A percentile compares a stretch with the other conserved stretches of the same genome.
Evolutionary conservation across 2,329 filamentous ascomycete genomes (phyloP).

Genomic region (Rugonectria rugulosa): DNA sequence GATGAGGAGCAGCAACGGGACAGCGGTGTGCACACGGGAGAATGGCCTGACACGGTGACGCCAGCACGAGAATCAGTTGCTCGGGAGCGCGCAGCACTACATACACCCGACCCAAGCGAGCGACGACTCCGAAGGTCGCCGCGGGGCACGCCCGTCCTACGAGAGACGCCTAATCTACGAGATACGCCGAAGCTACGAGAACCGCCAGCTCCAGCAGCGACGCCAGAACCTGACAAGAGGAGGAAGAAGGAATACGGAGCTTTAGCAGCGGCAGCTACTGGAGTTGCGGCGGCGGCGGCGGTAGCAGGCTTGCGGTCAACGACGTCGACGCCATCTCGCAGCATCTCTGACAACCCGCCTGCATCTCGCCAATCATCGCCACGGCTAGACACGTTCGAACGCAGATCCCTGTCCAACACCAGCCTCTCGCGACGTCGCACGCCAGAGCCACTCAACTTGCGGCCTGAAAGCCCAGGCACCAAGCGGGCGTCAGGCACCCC

Average conservation of each 20-base stretch:
- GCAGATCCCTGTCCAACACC: slow-evolving; percentile 61
- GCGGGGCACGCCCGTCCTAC: slow-evolving; percentile 49
- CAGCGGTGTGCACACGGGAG: slow-evolving; percentile 64
- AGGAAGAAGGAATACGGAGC: slow-evolving; percentile 43
- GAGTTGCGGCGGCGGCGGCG: slow-evolving; percentile 18
- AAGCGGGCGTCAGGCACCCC: slow-evolving; percentile 48
- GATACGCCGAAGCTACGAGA: slow-evolving; percentile 54
- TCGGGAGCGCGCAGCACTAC: slow-evolving; percentile 28
- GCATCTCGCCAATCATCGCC: slow-evolving; percentile 31
- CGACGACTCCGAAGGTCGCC: slow-evolving; percentile 43
- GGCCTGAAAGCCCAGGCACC: slow-evolving; percentile 70
- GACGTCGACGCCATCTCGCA: slow-evolving; percentile 32
- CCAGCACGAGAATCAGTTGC: not conserved
- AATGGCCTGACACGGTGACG: slow-evolving; percentile 47
- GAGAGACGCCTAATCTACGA: slow-evolving; percentile 47
- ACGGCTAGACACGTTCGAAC: slow-evolving; percentile 38
- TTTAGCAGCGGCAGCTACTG: slow-evolving; percentile 29
- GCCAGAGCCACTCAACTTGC: slow-evolving; percentile 61
- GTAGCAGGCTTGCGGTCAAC: slow-evolving; percentile 24
- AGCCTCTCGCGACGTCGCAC: slow-evolving; percentile 60
- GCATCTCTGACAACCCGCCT: slow-evolving; percentile 49
- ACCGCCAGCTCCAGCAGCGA: slow-evolving; percentile 45
- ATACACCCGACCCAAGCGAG: slow-evolving; percentile 41
- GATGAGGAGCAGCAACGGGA: slow-evolving; percentile 54
- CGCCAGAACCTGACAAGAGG: slow-evolving; percentile 56